A percentile compares a stretch with the other conserved stretches of the same genome.
Conservation (phyloP, 2,329 filamentous ascomycete genomes). For the Neophaeococcomyces mojaviensis region DNA sequence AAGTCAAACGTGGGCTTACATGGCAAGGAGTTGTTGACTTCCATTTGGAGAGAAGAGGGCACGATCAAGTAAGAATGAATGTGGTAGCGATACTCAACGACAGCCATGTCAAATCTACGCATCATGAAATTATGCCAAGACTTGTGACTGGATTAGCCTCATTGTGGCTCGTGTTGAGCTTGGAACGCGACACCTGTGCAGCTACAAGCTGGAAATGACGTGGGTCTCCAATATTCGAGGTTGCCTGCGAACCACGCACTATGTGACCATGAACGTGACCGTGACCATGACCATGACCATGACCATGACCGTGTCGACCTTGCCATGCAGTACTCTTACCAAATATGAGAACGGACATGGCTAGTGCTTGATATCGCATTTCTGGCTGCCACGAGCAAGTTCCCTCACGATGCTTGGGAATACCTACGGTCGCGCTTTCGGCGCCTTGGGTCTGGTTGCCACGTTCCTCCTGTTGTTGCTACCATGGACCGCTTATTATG, state of each 20-base stretch:
- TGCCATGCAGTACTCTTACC: too few species aligned
- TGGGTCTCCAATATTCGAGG: too few species aligned
- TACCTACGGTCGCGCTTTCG: background rate
- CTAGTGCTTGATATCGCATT: too few species aligned
- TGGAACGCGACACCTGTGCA: conserved; percentile 10
- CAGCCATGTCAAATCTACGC: too few species aligned
- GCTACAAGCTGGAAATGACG: conserved; percentile 53
- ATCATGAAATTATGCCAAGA: conserved; percentile 17
- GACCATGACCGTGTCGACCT: too few species aligned
- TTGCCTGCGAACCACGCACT: too few species aligned
- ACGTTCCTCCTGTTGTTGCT: background rate
- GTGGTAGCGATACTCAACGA: too few species aligned
- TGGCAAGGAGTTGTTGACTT: conserved; percentile 11
- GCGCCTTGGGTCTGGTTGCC: background rate
- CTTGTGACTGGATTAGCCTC: background rate
- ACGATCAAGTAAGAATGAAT: too few species aligned
- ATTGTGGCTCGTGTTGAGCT: background rate
- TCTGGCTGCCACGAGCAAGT: conserved; percentile 45
- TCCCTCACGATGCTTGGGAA: background rate
- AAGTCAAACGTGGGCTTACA: conserved; percentile 14
- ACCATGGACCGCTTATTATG: conserved; percentile 5
- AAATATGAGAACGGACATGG: too few species aligned
- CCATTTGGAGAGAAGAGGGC: background rate
- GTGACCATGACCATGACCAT: too few species aligned
- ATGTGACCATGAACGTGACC: too few species aligned